phyloP scores from a whole-genome alignment of 805 yeast genomes.

The Candida piceae region DNA sequence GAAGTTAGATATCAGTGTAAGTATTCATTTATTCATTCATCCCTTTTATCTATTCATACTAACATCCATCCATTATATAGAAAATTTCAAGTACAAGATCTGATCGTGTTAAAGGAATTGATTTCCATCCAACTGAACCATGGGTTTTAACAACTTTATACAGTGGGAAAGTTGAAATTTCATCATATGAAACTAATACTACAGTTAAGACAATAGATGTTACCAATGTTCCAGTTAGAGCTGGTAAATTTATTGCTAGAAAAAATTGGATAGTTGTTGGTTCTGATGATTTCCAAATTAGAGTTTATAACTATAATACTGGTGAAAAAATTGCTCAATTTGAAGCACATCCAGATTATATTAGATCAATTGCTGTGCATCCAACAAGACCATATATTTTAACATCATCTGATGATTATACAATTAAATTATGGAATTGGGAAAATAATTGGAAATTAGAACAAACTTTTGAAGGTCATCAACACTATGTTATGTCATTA shows the following conservation, averaged over 20 bases:
- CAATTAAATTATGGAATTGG: conserved; percentile 96
- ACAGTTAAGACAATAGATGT: conserved; percentile 88
- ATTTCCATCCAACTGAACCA: conserved; percentile 96
- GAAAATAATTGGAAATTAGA: conserved; percentile 87
- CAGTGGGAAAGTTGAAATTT: conserved; percentile 86
- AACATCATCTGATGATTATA: conserved; percentile 88
- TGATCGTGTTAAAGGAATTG: conserved; percentile 96
- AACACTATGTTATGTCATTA: conserved; percentile 89
- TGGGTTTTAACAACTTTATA: conserved; percentile 92
- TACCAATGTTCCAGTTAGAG: conserved; percentile 92
- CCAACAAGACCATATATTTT: conserved; percentile 87
- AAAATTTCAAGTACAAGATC: conserved; percentile 87
- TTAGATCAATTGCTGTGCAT: conserved; percentile 89
- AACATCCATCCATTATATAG: too few relatives aligned
- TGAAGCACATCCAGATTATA: conserved; percentile 97
- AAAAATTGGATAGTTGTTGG: conserved; percentile 98
- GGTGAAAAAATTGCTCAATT: conserved; percentile 92
- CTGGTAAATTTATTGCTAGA: conserved; percentile 91
- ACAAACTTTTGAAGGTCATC: conserved; percentile 92
- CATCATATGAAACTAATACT: conserved; percentile 86
- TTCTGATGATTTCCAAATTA: conserved; percentile 88
- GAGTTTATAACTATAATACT: conserved; percentile 93
- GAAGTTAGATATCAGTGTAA: conserved; percentile 46
- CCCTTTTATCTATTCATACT: background rate
- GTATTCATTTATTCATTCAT: conserved; percentile 9